Evolutionary conservation across 208 protist genomes (phyloP).

Genomic region (Phytomonas sp.): DNA sequence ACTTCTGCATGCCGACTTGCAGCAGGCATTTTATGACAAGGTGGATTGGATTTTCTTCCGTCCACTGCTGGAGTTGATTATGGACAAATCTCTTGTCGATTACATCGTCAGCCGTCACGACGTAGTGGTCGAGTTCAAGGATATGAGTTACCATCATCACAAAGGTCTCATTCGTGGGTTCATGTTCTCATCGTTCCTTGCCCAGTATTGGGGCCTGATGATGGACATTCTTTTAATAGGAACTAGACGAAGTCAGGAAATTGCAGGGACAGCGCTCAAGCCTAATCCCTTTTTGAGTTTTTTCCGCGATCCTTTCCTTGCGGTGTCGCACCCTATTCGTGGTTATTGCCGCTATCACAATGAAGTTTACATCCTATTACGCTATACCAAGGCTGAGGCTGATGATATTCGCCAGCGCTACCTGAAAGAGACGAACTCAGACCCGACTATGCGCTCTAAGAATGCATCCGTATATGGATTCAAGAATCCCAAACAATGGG

Average conservation of each 20-base stretch:
- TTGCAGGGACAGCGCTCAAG: slow-evolving; percentile 94
- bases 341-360: slow-evolving; percentile 98
- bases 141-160: slow-evolving; percentile 99
- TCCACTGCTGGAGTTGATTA: slow-evolving; percentile 98
- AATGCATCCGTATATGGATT: slow-evolving; percentile 99
- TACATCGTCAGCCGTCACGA: slow-evolving; percentile 99
- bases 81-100: slow-evolving; percentile 99
- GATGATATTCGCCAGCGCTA: slow-evolving; percentile 98
- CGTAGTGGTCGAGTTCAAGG: slow-evolving; percentile 99
- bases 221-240: slow-evolving; percentile 99
- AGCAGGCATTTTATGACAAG: slow-evolving; percentile 98
- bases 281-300: slow-evolving; percentile 99
- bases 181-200: slow-evolving; percentile 99
- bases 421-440: slow-evolving; percentile 97
- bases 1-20: slow-evolving; percentile 95
- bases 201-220: slow-evolving; percentile 99
- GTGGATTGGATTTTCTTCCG: slow-evolving; percentile 99
- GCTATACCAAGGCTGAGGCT: slow-evolving; percentile 96
- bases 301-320: slow-evolving; percentile 85
- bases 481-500: slow-evolving; percentile 99
- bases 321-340: slow-evolving; percentile 97
- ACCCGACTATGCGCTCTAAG: slow-evolving; percentile 91
- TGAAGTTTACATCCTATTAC: slow-evolving; percentile 96
- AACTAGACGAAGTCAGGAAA: slow-evolving; percentile 95
- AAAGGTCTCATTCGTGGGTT: slow-evolving; percentile 99